Percentiles rank a stretch among this genome's conserved stretches.
Evolutionary conservation across 208 protist genomes (phyloP).

Genomic region (Wallacemonas rigidus): DNA sequence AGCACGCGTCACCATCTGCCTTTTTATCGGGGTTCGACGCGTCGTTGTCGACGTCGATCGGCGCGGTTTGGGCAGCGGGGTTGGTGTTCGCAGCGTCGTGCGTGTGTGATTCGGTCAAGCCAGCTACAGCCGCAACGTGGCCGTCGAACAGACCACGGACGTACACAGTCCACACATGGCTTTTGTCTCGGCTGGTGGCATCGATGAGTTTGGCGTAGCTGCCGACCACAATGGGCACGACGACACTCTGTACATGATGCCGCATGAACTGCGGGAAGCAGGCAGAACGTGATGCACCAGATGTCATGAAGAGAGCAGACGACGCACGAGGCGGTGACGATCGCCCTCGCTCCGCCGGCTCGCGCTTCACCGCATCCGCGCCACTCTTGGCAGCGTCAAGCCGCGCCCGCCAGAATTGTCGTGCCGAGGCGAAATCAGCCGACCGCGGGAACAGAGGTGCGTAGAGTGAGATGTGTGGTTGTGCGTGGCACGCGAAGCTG

Average conservation of each 20-base stretch:
- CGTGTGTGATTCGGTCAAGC: neutral
- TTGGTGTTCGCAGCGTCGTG: neutral
- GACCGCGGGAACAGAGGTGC: neutral
- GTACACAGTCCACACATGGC: conserved; percentile 89
- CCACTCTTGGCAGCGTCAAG: too few species aligned
- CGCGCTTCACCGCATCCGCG: too few species aligned
- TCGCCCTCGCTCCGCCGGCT: too few species aligned
- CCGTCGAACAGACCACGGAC: conserved; percentile 82
- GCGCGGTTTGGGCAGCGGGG: neutral
- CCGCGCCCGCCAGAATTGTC: neutral
- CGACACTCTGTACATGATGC: conserved; percentile 16
- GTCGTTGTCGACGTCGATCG: neutral
- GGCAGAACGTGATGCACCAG: too few species aligned
- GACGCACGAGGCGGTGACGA: too few species aligned
- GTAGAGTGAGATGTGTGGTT: conserved; percentile 22
- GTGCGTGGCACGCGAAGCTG: conserved; percentile 17
- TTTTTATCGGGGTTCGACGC: too few species aligned
- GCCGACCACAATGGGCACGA: conserved; percentile 75
- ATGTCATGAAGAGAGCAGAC: too few species aligned
- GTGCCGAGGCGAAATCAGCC: neutral
- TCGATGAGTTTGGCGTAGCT: conserved; percentile 69
- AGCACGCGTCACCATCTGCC: too few species aligned
- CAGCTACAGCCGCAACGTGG: conserved; percentile 27
- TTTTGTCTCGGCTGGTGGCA: conserved; percentile 66
- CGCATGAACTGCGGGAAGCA: neutral